Conservation (phyloP, 768 basidiomycete species). For the Naganishia vaughanmartiniae region DNA sequence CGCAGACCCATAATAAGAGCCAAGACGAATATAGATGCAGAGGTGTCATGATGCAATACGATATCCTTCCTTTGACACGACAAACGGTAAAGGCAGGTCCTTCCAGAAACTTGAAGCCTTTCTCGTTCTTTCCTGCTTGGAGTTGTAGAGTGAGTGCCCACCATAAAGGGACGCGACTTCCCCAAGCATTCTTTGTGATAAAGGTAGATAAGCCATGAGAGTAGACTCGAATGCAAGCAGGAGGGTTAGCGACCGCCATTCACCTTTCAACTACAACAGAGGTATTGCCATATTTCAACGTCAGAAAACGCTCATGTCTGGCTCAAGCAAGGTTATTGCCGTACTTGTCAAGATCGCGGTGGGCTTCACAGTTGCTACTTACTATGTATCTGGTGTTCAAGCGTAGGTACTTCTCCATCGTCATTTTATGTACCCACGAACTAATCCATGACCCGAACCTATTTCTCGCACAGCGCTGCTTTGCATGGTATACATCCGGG, state of each 20-base stretch:
- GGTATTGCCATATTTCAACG: no score
- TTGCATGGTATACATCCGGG: neutral
- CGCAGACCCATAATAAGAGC: no score
- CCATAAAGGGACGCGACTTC: neutral
- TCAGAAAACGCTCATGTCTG: neutral
- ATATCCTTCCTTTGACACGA: neutral
- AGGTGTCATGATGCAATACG: no score
- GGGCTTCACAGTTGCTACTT: neutral
- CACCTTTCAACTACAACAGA: no score
- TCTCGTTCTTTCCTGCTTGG: neutral
- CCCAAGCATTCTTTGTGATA: no score
- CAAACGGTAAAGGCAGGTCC: neutral
- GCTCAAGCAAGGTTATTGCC: neutral
- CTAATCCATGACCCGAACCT: neutral
- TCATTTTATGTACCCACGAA: neutral
- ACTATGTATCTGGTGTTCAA: neutral
- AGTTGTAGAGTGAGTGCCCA: neutral
- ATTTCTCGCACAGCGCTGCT: neutral
- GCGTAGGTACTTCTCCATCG: neutral
- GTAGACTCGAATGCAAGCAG: no score
- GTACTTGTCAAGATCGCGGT: neutral
- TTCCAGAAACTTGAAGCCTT: neutral
- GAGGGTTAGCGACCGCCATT: no score
- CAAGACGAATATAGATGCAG: no score
- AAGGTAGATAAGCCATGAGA: no score